Conservation (phyloP, 495 filamentous ascomycete species). For the Aspergillus sclerotiicarbonarius region DNA sequence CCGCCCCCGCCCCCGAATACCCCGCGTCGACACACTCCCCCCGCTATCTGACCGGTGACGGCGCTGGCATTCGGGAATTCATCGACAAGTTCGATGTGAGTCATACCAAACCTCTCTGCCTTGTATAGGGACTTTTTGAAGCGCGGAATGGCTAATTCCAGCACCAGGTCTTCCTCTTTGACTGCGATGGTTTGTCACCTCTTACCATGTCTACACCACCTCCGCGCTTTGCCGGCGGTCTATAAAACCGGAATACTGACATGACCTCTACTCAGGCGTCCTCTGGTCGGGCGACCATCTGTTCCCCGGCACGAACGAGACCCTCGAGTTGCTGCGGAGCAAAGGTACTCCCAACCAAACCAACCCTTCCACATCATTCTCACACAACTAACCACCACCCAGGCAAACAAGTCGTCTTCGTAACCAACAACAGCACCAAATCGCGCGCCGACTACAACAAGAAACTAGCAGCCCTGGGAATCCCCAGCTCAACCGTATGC, state of each 20-base stretch:
- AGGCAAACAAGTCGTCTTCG: constrained; percentile 94
- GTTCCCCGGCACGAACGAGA: constrained; percentile 80
- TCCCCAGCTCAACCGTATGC: constrained; percentile 63
- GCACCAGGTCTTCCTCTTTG: constrained; percentile 82
- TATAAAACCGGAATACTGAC: constrained; percentile 15
- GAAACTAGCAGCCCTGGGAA: constrained; percentile 80
- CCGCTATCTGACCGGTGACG: constrained; percentile 79
- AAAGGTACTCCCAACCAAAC: constrained; percentile 54
- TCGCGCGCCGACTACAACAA: constrained; percentile 88
- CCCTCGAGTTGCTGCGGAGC: constrained; percentile 72
- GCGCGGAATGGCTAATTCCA: background rate
- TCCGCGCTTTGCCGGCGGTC: background rate
- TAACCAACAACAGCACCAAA: constrained; percentile 99
- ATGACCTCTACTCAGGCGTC: constrained; percentile 63
- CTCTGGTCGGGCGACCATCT: constrained; percentile 92
- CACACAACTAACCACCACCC: background rate
- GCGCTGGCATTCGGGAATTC: constrained; percentile 71
- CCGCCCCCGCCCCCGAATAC: constrained; percentile 12
- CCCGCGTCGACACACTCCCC: constrained; percentile 40
- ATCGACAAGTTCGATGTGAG: constrained; percentile 88
- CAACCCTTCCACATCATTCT: background rate
- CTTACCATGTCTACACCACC: background rate
- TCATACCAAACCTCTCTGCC: constrained; percentile 16
- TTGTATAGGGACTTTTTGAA: background rate
- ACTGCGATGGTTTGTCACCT: constrained; percentile 81